Percentiles rank a stretch among this genome's conserved stretches.
Conservation (phyloP, 2,329 filamentous ascomycete genomes). For the Pseudopyrenochaeta lycopersici region DNA sequence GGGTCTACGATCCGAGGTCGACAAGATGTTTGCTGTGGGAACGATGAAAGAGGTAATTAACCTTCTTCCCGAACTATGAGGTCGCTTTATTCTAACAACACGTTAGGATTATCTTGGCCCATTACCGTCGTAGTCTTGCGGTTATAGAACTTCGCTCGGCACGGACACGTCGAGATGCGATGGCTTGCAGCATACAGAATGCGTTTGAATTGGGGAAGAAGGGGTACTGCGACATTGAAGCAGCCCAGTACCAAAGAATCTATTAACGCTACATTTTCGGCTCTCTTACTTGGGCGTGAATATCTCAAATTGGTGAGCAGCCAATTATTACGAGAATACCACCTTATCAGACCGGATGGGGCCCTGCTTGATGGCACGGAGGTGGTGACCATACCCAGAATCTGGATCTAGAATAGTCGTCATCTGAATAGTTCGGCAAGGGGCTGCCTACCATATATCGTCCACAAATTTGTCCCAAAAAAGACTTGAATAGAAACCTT, state of each 20-base stretch:
- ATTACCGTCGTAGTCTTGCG: conserved; percentile 34
- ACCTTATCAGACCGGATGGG: neutral
- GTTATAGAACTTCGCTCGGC: neutral
- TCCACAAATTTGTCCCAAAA: conserved; percentile 19
- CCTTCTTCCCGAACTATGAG: conserved; percentile 1
- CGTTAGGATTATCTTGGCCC: conserved; percentile 52
- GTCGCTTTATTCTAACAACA: conserved; percentile 18
- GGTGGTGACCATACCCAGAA: neutral
- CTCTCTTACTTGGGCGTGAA: neutral
- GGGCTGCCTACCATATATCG: conserved; percentile 12
- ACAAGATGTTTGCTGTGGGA: conserved; percentile 95
- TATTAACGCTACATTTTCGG: neutral
- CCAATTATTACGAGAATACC: neutral
- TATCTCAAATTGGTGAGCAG: neutral
- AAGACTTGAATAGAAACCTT: conserved; percentile 37
- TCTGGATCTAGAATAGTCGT: neutral
- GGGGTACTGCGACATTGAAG: neutral
- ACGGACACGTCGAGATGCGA: neutral
- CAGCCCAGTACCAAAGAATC: neutral
- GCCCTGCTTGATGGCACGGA: neutral
- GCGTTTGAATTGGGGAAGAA: neutral
- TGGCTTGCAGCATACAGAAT: neutral
- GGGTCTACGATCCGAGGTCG: conserved; percentile 90
- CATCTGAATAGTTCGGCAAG: neutral
- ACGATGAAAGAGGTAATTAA: conserved; percentile 81